phyloP scores from a whole-genome alignment of 2,329 filamentous ascomycete genomes.

The Penicillium sp. region DNA sequence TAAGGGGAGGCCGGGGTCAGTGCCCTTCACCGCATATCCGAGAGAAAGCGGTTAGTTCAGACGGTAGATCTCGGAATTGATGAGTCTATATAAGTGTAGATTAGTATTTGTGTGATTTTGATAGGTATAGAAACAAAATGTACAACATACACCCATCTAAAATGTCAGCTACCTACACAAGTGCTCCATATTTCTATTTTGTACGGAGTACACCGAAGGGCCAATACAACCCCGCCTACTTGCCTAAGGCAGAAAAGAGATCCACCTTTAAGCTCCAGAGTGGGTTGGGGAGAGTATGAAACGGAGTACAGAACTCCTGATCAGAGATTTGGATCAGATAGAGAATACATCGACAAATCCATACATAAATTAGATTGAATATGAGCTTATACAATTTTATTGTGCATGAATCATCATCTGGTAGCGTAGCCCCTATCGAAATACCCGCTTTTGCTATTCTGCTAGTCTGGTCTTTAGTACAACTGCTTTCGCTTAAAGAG shows the following conservation, averaged over 20 bases:
- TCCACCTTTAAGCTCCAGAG: constrained; percentile 23
- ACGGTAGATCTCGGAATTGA: neutral
- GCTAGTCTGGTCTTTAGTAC: too few relatives aligned
- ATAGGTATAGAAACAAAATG: neutral
- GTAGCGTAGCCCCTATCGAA: neutral
- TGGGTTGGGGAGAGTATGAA: constrained; percentile 12
- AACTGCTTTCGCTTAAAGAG: neutral
- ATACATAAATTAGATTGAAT: too few relatives aligned
- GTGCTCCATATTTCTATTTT: too few relatives aligned
- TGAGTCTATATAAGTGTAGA: too few relatives aligned
- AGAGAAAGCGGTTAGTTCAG: neutral
- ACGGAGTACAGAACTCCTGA: constrained; percentile 8
- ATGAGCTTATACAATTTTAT: too few relatives aligned
- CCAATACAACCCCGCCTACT: neutral
- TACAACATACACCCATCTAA: too few relatives aligned
- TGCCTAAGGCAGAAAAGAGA: neutral
- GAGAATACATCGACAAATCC: too few relatives aligned
- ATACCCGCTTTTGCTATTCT: too few relatives aligned
- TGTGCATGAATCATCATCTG: neutral
- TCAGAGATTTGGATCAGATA: neutral
- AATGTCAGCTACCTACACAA: neutral
- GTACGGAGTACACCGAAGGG: neutral
- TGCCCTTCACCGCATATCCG: constrained; percentile 3
- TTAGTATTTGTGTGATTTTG: neutral
- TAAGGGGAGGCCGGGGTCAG: neutral